Evolutionary conservation across 306 rosid genomes (phyloP).

Genomic region (Fragaria iinumae): DNA sequence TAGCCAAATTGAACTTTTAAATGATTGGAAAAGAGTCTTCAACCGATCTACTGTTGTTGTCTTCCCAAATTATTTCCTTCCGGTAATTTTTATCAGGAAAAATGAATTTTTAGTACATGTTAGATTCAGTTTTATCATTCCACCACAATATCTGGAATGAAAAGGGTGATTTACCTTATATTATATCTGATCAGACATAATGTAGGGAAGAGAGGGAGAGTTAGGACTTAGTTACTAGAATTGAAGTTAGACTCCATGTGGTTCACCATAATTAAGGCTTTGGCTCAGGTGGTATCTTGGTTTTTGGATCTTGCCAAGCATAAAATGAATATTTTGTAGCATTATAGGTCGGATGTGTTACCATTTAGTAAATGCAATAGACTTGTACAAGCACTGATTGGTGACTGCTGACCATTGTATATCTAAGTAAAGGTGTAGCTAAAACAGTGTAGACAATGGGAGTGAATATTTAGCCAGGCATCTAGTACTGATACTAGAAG

Average conservation of each 20-base stretch:
- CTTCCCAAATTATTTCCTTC: constrained; percentile 82
- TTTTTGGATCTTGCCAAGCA: background rate
- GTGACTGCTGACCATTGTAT: constrained; percentile 8
- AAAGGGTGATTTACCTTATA: constrained; percentile 1
- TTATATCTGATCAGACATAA: background rate
- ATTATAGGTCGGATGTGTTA: background rate
- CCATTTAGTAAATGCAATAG: background rate
- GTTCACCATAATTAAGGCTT: background rate
- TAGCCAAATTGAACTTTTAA: constrained; percentile 60
- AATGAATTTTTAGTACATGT: constrained; percentile 6
- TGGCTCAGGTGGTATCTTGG: background rate
- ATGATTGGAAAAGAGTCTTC: constrained; percentile 88
- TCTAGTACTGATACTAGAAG: constrained; percentile 12
- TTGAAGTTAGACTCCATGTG: background rate
- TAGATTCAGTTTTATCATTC: constrained; percentile 19
- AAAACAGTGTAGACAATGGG: constrained; percentile 6
- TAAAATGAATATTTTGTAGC: background rate
- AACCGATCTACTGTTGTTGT: constrained; percentile 88
- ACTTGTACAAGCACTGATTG: background rate
- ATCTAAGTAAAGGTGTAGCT: constrained; percentile 5
- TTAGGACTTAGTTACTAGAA: background rate
- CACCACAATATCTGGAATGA: background rate
- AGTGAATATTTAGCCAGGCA: constrained; percentile 2
- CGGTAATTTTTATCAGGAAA: constrained; percentile 59
- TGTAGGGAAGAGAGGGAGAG: background rate